Base-by-base conservation (phyloP, 768 basidiomycete species). In the Cantharellus anzutake region DNA sequence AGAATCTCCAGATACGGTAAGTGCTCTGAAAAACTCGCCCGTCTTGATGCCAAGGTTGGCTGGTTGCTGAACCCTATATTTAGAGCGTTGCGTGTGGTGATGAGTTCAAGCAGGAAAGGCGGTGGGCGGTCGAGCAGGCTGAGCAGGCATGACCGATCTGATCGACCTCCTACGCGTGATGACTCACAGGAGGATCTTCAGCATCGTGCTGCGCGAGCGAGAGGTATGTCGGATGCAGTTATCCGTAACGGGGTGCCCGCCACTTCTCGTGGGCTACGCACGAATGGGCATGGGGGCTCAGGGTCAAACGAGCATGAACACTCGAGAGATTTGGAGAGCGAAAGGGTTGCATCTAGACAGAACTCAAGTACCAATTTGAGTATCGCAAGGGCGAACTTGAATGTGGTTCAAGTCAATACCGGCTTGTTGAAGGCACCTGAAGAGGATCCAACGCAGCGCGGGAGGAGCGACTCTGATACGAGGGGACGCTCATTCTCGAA, bases 1-100 rank as follows among this genome's bases (percentile, higher is more conserved):
- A 88, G 63, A 85, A 86, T 67, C 73, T 97, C 60, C 92, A 96
- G 67, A 90, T 96, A 64, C 76, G 92, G 82, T 85, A 71, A 56
- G 79, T 76, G 20, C 20, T 29, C 20, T 29, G 20, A 29, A 60
- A 60, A 29, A 29, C 20, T 29, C 20, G 20, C 20, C 20, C 20
- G 20, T 29, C 20, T 29, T 29, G 20, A 29, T 29, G 20, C 20
- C 20, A 29, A 29, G 20, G 20, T 29, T 29, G 20, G 20, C 20
- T 29, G 20, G 20, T 29, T 29, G 20, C 20, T 29, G 20, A 29
- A 29, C 20, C 20, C 20, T 29, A 29, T 29, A 29, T 48, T 29
- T 29, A 48, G 44, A 11, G 44, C 44, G 11, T 29, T 48, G 11
- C 44, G 44, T 11, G 44, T 48, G 29, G 44, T 48, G 11, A 48